Percentiles rank a stretch among this genome's conserved stretches.
Evolutionary conservation across 176 grass and related monocot genomes (phyloP).

Genomic region (Tillandsia leiboldiana): DNA sequence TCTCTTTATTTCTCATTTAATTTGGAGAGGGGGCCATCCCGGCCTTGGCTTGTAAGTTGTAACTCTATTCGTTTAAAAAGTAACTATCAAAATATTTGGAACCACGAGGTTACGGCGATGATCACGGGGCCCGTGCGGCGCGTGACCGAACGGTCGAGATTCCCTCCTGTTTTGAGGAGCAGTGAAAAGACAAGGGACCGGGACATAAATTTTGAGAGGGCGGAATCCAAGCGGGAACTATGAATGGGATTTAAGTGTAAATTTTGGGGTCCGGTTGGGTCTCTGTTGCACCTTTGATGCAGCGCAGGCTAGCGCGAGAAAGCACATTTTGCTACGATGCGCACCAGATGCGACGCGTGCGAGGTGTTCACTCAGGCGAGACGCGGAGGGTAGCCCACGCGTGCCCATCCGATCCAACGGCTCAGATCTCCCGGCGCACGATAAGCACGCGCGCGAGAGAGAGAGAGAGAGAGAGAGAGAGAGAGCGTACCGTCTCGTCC

Average conservation of each 20-base stretch:
- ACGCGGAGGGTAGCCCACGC: no score
- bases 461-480: neutral
- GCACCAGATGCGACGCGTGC: neutral
- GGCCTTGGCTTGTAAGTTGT: no score
- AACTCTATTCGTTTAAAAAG: no score
- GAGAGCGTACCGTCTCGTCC: neutral
- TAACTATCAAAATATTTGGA: no score
- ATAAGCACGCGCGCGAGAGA: neutral
- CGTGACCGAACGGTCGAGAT: neutral
- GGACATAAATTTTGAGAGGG: neutral
- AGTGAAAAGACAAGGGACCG: neutral
- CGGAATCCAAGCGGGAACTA: neutral
- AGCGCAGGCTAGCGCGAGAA: neutral
- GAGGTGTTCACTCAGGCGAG: no score
- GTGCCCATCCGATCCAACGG: no score
- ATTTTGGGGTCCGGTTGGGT: neutral
- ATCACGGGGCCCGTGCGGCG: neutral
- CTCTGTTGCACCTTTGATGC: neutral
- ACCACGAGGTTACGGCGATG: neutral
- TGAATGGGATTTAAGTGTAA: neutral
- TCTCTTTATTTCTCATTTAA: slow-evolving; percentile 1
- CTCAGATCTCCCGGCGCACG: neutral
- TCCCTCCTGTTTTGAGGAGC: neutral
- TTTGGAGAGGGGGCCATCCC: neutral
- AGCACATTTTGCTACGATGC: neutral